A percentile compares a stretch with the other conserved stretches of the same genome.
Evolutionary conservation across 768 basidiomycete genomes (phyloP).

Genomic region (Auriscalpium vulgare): DNA sequence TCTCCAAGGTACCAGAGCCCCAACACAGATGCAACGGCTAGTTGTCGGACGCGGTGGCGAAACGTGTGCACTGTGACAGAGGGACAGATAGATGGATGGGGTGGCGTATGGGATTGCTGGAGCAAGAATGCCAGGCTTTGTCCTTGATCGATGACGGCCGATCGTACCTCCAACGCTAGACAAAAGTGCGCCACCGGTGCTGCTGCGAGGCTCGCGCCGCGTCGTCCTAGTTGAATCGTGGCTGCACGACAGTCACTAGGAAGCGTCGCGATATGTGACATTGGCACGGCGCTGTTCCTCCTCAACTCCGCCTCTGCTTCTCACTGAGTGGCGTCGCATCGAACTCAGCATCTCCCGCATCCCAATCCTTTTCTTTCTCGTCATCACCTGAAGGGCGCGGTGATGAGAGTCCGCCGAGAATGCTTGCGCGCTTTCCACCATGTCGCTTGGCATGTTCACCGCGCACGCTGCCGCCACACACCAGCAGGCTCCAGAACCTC

Average conservation of each 20-base stretch:
- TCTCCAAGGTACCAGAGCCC: too few relatives aligned
- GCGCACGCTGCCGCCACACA: conserved; percentile 9
- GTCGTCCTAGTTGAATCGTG: conserved; percentile 57
- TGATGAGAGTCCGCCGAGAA: conserved; percentile 5
- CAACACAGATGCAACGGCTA: too few relatives aligned
- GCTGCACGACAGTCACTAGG: conserved; percentile 68
- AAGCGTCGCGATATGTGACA: conserved; percentile 41
- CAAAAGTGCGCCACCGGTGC: conserved; percentile 58
- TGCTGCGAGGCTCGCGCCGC: conserved; percentile 70
- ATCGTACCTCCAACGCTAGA: conserved; percentile 44
- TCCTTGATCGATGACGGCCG: conserved; percentile 55
- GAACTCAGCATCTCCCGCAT: conserved; percentile 10
- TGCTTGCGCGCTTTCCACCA: conserved; percentile 9
- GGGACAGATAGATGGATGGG: too few relatives aligned
- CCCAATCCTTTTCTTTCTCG: conserved; percentile 6
- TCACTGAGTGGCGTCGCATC: conserved; percentile 11
- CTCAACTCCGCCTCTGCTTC: conserved; percentile 15
- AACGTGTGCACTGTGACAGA: too few relatives aligned
- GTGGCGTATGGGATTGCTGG: too few relatives aligned
- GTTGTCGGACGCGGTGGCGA: too few relatives aligned
- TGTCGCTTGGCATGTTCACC: conserved; percentile 10
- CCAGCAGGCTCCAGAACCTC: conserved; percentile 9
- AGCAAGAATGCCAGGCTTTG: too few relatives aligned
- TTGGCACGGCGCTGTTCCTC: conserved; percentile 5
- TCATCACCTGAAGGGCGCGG: conserved; percentile 6